These are phyloP conservation scores for Leishmania gerbilli DNA, from an alignment of 208 protist genomes.

Conservation along the genomic window DNA sequence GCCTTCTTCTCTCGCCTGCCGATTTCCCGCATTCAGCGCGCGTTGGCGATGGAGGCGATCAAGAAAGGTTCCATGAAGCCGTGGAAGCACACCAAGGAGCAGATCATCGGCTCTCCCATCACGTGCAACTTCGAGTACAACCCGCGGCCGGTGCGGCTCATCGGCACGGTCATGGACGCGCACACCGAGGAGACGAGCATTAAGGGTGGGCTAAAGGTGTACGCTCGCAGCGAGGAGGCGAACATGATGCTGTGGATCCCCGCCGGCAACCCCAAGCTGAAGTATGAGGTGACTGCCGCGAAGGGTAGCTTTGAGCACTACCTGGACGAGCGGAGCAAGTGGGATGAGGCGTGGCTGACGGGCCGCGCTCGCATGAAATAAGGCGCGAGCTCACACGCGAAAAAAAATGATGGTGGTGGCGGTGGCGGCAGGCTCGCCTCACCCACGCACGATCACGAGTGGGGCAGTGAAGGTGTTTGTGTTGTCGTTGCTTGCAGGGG, in stretches of 20 bases:
- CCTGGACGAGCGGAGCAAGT: conserved; percentile 89
- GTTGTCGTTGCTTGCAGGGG: not conserved
- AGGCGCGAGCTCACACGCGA: not conserved
- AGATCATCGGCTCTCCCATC: conserved; percentile 84
- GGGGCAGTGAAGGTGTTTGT: not conserved
- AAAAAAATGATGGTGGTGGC: not conserved
- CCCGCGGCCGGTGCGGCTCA: conserved; percentile 85
- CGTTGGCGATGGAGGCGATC: conserved; percentile 85
- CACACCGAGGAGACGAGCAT: conserved; percentile 89
- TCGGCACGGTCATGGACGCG: conserved; percentile 91
- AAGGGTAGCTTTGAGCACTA: conserved; percentile 91
- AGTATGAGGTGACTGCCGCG: conserved; percentile 82
- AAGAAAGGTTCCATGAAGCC: conserved; percentile 84
- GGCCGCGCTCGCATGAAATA: conserved; percentile 89
- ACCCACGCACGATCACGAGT: not conserved
- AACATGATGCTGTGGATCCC: conserved; percentile 94
- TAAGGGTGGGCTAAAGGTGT: conserved; percentile 91
- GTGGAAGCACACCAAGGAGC: conserved; percentile 92
- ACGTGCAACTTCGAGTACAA: conserved; percentile 93
- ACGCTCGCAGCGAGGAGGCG: conserved; percentile 87
- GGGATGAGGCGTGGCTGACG: conserved; percentile 92
- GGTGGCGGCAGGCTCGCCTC: not conserved
- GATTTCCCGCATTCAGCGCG: conserved; percentile 83
- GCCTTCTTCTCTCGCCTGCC: conserved; percentile 91
- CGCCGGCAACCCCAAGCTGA: conserved; percentile 87